These are phyloP conservation scores for Cystofilobasidium bisporidii DNA, from an alignment of 768 basidiomycete species.

Conservation along the genomic window DNA sequence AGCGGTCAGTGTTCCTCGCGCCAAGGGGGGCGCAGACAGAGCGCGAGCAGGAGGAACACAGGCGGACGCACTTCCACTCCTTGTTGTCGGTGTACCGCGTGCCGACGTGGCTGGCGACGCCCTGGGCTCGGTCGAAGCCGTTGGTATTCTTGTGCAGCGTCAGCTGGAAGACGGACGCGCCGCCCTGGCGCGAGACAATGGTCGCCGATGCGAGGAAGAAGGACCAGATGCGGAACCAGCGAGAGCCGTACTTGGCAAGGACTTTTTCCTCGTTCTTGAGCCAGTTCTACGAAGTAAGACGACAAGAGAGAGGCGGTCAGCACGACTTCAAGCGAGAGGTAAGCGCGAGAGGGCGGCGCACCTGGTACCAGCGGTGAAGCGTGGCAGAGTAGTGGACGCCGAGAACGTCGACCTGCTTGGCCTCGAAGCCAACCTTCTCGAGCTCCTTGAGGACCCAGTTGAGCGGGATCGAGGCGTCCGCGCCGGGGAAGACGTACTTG, in stretches of 20 bases:
- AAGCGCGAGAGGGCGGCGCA: background rate
- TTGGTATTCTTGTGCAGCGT: conserved; percentile 98
- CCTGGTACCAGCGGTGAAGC: conserved; percentile 68
- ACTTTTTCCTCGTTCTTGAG: conserved; percentile 83
- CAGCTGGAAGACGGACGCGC: conserved; percentile 89
- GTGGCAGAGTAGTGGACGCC: conserved; percentile 96
- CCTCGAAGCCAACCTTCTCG: conserved; percentile 86
- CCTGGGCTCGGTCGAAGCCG: conserved; percentile 81
- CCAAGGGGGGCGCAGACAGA: background rate
- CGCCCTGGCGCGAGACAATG: conserved; percentile 69
- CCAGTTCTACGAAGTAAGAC: conserved; percentile 47
- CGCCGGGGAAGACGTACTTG: conserved; percentile 90
- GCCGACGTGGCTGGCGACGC: conserved; percentile 58
- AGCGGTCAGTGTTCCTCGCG: background rate
- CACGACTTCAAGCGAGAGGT: no score
- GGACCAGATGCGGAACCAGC: conserved; percentile 87
- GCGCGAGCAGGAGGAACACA: background rate
- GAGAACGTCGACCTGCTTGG: conserved; percentile 91
- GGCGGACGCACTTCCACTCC: conserved; percentile 22
- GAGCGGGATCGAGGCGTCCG: conserved; percentile 89
- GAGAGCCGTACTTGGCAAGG: conserved; percentile 3
- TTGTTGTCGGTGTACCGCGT: conserved; percentile 20
- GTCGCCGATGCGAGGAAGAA: conserved; percentile 91
- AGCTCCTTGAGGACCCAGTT: conserved; percentile 77
- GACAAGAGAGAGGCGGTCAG: conserved; percentile 21